A percentile compares a stretch with the other conserved stretches of the same genome.
These are phyloP conservation scores for Porcisia hertigi DNA, from an alignment of 208 protist genomes.

Conservation along the genomic window DNA sequence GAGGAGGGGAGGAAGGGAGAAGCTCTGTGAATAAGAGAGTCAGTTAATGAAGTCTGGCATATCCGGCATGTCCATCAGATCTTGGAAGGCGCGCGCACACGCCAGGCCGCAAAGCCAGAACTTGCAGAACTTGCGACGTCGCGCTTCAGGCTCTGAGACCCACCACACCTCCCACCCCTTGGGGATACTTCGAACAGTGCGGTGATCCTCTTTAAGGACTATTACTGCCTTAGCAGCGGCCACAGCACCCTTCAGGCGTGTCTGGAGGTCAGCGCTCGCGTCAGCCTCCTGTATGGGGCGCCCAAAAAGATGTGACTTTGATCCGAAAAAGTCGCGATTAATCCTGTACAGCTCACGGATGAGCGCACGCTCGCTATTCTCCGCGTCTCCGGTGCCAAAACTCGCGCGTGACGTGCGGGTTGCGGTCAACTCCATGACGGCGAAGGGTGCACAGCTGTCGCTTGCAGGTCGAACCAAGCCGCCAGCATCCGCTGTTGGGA, in stretches of 20 bases:
- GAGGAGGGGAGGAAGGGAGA: not conserved
- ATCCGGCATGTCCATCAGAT: constrained; percentile 82
- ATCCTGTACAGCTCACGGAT: constrained; percentile 26
- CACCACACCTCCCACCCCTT: constrained; percentile 75
- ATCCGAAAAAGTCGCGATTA: constrained; percentile 35
- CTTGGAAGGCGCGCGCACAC: constrained; percentile 54
- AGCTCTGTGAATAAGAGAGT: not conserved
- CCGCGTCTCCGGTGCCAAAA: constrained; percentile 33
- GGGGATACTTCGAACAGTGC: constrained; percentile 25
- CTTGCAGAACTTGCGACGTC: constrained; percentile 52
- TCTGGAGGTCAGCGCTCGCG: constrained; percentile 13
- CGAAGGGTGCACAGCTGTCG: not conserved
- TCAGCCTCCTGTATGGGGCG: constrained; percentile 1
- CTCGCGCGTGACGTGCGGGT: constrained; percentile 10
- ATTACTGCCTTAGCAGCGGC: constrained; percentile 25
- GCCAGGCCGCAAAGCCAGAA: constrained; percentile 60
- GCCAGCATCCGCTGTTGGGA: constrained; percentile 1
- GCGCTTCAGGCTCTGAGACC: constrained; percentile 59
- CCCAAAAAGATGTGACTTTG: constrained; percentile 17
- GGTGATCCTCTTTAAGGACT: constrained; percentile 25
- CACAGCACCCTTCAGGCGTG: constrained; percentile 28
- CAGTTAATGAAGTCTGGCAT: constrained; percentile 79
- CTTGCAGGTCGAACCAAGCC: not conserved
- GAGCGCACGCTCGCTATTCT: constrained; percentile 28
- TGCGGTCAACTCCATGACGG: constrained; percentile 8